Base-by-base conservation (phyloP, 176 grass and related monocot species). In the Themeda triandra region DNA sequence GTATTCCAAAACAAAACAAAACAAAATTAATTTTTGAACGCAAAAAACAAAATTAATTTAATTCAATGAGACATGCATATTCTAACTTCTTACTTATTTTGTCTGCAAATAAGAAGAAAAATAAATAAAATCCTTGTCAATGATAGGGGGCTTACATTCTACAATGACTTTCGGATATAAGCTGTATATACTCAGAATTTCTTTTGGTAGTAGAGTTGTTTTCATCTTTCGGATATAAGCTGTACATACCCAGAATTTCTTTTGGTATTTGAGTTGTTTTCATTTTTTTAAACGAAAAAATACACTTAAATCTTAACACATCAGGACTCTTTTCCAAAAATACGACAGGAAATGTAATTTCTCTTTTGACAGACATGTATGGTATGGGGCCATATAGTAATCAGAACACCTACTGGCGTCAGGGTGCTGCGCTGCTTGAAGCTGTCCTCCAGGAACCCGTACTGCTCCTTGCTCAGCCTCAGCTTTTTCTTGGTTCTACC, bases 391-490 rank as follows among this genome's bases (percentile, higher is more conserved):
- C n/a, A n/a, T n/a, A n/a, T n/a, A n/a, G n/a, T n/a, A n/a, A n/a
- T n/a, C 17, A 78, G 4, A 42, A 60, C 14, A 27, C 49, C 49
- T 81, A 89, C 87, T 35, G 42, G 51, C 30, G 62, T 95, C 29
- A 95, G 83, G 25, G 86, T 91, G 82, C 62, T 95, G 71, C 92
- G 93, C 72, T 87, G 67, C 63, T 91, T 95, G 76, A 95, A 95
- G 73, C 73, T 95, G 46, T 89, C 83, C 82, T 95, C 93, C 23
- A 95, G 80, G 83, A 89, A 92, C 33, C 83, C 77, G 39, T 88
- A 87, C 25, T 95, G 93, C 30, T 91, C 83, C 58, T 95, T 95
- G 11, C 88, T 92, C 6, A 95, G 91, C 40, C 90, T 92, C 27
- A 91, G 76, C 66, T 92, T 95, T 75, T 95, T 95, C 63, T 78